Percentiles rank a stretch among this genome's conserved stretches.
phyloP scores from a whole-genome alignment of 2,329 filamentous ascomycete genomes.

The Fusarium sp. region DNA sequence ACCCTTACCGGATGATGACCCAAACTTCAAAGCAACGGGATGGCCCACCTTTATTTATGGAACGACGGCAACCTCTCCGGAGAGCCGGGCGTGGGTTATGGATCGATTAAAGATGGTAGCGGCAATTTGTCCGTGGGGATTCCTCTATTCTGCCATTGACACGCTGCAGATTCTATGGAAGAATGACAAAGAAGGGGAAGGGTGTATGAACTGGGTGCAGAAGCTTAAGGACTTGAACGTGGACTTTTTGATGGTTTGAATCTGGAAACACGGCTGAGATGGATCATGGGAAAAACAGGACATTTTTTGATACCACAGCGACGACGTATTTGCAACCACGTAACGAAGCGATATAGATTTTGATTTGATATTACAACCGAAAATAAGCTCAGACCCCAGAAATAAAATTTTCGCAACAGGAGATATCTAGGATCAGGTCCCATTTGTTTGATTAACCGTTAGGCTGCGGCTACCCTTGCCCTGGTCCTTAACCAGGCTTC shows the following conservation, averaged over 20 bases:
- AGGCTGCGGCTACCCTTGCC: constrained; percentile 13
- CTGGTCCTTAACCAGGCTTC: constrained; percentile 8
- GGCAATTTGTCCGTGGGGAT: constrained; percentile 62
- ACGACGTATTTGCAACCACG: constrained; percentile 10
- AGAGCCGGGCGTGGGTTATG: constrained; percentile 63
- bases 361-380: not conserved
- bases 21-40: constrained; percentile 68
- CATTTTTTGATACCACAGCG: constrained; percentile 39
- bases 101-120: constrained; percentile 59
- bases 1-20: constrained; percentile 63
- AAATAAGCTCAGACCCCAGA: not conserved
- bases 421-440: not conserved
- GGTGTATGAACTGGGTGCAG: constrained; percentile 58
- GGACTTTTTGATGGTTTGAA: constrained; percentile 53
- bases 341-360: constrained; percentile 19
- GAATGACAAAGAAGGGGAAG: constrained; percentile 50
- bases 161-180: constrained; percentile 61
- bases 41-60: constrained; percentile 71
- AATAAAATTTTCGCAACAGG: not conserved
- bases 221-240: constrained; percentile 58
- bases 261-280: constrained; percentile 22
- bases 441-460: constrained; percentile 5
- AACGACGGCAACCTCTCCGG: constrained; percentile 62
- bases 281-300: constrained; percentile 35
- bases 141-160: constrained; percentile 62